Base-by-base conservation (phyloP, 2,329 filamentous ascomycete species). In the Alternaria dauci region DNA sequence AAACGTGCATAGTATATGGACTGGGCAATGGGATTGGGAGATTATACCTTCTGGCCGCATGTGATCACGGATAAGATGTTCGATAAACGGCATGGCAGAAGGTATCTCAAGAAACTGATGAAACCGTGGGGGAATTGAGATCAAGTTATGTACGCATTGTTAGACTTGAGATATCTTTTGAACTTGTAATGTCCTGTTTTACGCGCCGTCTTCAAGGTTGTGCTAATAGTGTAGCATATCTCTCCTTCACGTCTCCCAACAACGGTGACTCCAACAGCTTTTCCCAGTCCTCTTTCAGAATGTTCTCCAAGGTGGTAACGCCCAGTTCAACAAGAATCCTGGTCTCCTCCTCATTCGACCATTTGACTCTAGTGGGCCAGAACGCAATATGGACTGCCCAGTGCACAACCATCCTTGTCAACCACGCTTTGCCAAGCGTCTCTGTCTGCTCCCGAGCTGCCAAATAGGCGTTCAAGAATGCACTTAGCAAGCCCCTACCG, bases 361-460 rank as follows among this genome's bases (percentile, higher is more conserved):
- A 79, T 9, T 63, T 52, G 2, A 78, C 72, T 2, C 64, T 55
- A 4, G 70, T 73, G 2, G 77, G 75, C 76, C 77, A 79, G 50
- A 68, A 77, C 5, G 73, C 71, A 42, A 79, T 52, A 62, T 79
- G 78, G 8, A 73, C 72, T 2, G 69, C 77, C 66, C 73, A 78
- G 65, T 80, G 76, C 23, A 79, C 69, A 4, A 70, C 68, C 58
- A 76, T 48, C 11, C 74, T 62, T 18, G 41, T 66, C 8, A 73
- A 8, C 72, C 74, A 76, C 20, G 61, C 55, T 47, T 46, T 70
- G 6, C 58, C 66, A 42, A 68, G 39, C 6, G n/a, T 16, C 14
- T n/a, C 36, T 7, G 25, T 18, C 18, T 18, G 47, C 8, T 11
- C 48, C 8, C 44, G 59, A 4, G 55, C 63, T 3, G 18, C 32